Conservation (phyloP, 2,329 filamentous ascomycete genomes). For the Claviceps paspali region DNA sequence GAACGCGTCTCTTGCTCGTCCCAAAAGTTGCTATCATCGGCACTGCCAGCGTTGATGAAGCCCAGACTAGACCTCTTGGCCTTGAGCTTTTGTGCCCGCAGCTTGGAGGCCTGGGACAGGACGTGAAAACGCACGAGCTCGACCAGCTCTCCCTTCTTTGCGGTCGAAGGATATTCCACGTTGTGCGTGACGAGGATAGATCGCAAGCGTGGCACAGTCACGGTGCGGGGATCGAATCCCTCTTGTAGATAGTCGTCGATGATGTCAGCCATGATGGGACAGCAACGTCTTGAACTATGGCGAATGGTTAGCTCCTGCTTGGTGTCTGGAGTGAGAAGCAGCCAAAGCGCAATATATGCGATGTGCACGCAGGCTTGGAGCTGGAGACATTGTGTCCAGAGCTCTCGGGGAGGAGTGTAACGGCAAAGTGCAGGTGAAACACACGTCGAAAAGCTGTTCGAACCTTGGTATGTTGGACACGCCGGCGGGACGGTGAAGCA, state of each 20-base stretch:
- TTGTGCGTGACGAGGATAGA: slow-evolving; percentile 85
- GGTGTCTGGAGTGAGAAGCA: not conserved
- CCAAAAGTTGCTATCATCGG: slow-evolving; percentile 47
- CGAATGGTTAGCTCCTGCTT: slow-evolving; percentile 1
- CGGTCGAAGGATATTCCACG: slow-evolving; percentile 68
- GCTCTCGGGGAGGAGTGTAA: slow-evolving; percentile 1
- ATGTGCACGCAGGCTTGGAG: not conserved
- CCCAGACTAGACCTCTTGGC: slow-evolving; percentile 79
- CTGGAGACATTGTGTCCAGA: not conserved
- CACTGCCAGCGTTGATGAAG: slow-evolving; percentile 55
- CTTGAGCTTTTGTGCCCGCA: slow-evolving; percentile 58
- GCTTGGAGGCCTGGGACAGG: slow-evolving; percentile 59
- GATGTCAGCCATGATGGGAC: slow-evolving; percentile 40
- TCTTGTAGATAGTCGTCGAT: slow-evolving; percentile 77
- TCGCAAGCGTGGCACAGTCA: slow-evolving; percentile 79
- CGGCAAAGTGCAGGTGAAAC: slow-evolving; percentile 3
- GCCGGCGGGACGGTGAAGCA: slow-evolving; percentile 1
- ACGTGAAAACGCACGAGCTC: slow-evolving; percentile 70
- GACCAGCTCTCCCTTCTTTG: slow-evolving; percentile 82
- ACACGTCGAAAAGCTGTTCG: not conserved
- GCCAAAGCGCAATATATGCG: not conserved
- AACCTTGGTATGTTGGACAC: not conserved
- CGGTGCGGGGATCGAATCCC: slow-evolving; percentile 66
- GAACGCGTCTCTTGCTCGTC: slow-evolving; percentile 43
- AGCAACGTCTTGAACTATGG: slow-evolving; percentile 1